phyloP scores from a whole-genome alignment of 2,329 filamentous ascomycete genomes.

The Ophiognomonia clavigignenti-juglandacearum region DNA sequence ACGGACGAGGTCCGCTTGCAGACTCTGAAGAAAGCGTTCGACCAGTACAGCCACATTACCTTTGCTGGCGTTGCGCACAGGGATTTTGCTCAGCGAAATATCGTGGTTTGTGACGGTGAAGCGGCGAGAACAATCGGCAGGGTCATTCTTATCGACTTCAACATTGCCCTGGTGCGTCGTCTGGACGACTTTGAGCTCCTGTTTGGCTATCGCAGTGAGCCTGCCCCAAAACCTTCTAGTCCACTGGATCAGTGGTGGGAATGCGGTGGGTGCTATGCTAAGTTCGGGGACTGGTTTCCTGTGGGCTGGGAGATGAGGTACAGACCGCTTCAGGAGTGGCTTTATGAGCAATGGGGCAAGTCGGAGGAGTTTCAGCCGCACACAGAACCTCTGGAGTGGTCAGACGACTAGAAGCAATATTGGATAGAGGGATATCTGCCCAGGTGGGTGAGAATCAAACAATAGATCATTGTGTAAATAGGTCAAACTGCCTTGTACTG shows the following conservation, averaged over 20 bases:
- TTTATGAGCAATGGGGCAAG: neutral
- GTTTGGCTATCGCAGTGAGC: neutral
- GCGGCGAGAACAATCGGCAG: neutral
- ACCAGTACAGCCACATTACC: accelerated
- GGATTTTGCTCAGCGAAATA: neutral
- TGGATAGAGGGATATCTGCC: too few relatives aligned
- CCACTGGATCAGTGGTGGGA: neutral
- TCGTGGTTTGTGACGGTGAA: neutral
- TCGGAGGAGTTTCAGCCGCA: neutral
- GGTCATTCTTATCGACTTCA: neutral
- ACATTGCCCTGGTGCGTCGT: neutral
- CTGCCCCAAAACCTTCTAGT: neutral
- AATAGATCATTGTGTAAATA: too few relatives aligned
- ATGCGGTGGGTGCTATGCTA: neutral
- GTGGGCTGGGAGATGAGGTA: neutral
- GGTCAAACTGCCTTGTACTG: neutral
- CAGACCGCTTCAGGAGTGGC: neutral
- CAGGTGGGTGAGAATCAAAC: too few relatives aligned
- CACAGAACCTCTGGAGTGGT: neutral
- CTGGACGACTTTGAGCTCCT: neutral
- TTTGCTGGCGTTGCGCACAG: neutral
- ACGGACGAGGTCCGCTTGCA: neutral
- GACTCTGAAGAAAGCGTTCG: neutral
- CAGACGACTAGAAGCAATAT: neutral
- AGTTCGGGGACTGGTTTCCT: slow-evolving; percentile 1